Evolutionary conservation across 768 basidiomycete genomes (phyloP).

Genomic region (Suillus ampliporus): DNA sequence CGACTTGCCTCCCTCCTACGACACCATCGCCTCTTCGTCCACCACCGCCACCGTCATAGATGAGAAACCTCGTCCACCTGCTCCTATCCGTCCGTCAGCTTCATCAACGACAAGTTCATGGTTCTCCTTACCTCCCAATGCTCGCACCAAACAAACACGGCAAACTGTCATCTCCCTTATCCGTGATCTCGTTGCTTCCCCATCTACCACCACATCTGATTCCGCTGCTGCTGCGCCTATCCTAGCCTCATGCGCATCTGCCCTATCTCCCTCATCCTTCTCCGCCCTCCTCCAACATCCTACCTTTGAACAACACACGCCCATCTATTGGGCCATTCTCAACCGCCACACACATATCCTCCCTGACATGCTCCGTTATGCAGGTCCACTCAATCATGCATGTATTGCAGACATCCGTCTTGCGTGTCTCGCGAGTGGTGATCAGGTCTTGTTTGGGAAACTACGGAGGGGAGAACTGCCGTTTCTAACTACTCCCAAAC

Average conservation of each 20-base stretch:
- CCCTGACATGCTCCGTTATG: constrained; percentile 57
- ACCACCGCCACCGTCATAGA: constrained; percentile 14
- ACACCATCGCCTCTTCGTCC: constrained; percentile 18
- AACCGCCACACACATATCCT: constrained; percentile 51
- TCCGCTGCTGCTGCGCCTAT: constrained; percentile 64
- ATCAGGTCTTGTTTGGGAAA: constrained; percentile 34
- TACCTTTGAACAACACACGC: constrained; percentile 66
- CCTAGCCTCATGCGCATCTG: constrained; percentile 36
- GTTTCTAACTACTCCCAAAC: constrained; percentile 16
- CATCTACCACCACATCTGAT: constrained; percentile 24
- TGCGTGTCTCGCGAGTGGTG: constrained; percentile 55
- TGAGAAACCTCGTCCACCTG: constrained; percentile 16
- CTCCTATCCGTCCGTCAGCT: not conserved
- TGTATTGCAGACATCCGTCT: constrained; percentile 66
- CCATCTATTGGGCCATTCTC: constrained; percentile 77
- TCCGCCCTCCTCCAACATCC: constrained; percentile 63
- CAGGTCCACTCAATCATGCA: constrained; percentile 46
- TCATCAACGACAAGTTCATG: constrained; percentile 18
- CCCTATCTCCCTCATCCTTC: constrained; percentile 44
- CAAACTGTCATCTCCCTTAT: constrained; percentile 58
- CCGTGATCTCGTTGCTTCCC: constrained; percentile 57
- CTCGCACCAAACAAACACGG: constrained; percentile 52
- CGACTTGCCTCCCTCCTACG: constrained; percentile 34
- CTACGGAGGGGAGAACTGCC: constrained; percentile 20
- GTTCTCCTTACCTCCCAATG: constrained; percentile 25